These are phyloP conservation scores for Licmophora abbreviata DNA, from an alignment of 108 stramenopile species.

Conservation along the genomic window DNA sequence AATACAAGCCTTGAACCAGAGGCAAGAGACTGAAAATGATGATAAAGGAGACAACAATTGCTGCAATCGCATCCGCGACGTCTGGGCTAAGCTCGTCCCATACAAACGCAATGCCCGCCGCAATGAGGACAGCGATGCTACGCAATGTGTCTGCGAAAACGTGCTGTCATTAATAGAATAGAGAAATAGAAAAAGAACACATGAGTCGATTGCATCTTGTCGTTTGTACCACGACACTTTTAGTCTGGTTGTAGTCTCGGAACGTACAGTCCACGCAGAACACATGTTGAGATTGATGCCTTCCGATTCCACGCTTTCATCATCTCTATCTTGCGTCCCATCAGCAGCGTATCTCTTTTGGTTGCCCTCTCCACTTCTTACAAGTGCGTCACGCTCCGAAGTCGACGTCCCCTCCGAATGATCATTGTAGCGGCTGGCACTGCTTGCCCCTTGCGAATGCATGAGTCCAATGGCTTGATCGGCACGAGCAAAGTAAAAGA, in stretches of 20 bases:
- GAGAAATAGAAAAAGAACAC: conserved; percentile 2
- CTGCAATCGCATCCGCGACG: conserved; percentile 41
- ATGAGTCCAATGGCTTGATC: conserved; percentile 38
- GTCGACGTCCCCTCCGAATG: no score
- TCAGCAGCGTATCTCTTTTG: no score
- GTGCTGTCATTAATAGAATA: conserved; percentile 20
- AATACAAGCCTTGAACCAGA: conserved; percentile 34
- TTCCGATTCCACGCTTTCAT: no score
- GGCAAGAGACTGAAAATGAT: conserved; percentile 40
- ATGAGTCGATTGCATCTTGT: neutral
- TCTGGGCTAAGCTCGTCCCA: conserved; percentile 18
- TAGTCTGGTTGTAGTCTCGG: neutral
- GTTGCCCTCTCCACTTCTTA: no score
- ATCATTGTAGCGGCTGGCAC: no score
- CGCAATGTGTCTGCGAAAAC: conserved; percentile 67
- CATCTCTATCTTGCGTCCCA: no score
- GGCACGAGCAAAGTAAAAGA: conserved; percentile 60
- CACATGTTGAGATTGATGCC: conserved; percentile 71
- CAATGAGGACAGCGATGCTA: conserved; percentile 54
- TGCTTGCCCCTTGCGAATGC: no score
- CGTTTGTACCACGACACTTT: neutral
- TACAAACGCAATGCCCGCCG: conserved; percentile 26
- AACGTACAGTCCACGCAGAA: conserved; percentile 58
- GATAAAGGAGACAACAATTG: conserved; percentile 49
- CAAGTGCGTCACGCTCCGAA: no score